phyloP scores from a whole-genome alignment of 1,139 yeast genomes.

The Hansenula lynferdii region DNA sequence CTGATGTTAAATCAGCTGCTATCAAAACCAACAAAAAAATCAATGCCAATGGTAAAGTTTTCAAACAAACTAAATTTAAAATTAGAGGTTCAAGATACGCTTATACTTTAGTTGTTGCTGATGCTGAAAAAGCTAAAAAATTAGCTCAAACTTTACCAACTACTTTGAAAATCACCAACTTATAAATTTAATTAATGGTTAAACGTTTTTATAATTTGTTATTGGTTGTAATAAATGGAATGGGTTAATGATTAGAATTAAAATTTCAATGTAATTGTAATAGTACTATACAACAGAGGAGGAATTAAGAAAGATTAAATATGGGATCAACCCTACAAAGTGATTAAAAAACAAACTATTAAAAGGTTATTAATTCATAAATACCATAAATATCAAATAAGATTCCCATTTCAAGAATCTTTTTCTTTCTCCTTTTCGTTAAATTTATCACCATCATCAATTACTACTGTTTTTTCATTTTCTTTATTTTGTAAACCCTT shows the following conservation, averaged over 20 bases:
- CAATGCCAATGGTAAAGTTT: slow-evolving; percentile 78
- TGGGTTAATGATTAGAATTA: slow-evolving; percentile 1
- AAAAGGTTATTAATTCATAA: background rate
- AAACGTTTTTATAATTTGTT: background rate
- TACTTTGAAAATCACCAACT: slow-evolving; percentile 72
- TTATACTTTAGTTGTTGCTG: slow-evolving; percentile 95
- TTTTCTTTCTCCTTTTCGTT: background rate
- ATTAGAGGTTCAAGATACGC: slow-evolving; percentile 94
- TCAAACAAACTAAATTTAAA: slow-evolving; percentile 98
- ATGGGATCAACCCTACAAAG: background rate
- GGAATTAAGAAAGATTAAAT: background rate
- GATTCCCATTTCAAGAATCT: background rate
- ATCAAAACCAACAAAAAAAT: slow-evolving; percentile 87
- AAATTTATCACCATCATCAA: background rate
- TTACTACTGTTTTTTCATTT: background rate
- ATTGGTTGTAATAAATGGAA: slow-evolving; percentile 1
- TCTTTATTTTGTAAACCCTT: background rate
- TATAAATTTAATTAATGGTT: slow-evolving; percentile 34
- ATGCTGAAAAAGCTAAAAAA: slow-evolving; percentile 97
- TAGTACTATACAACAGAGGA: background rate
- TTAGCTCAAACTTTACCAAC: slow-evolving; percentile 98
- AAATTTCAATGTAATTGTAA: background rate
- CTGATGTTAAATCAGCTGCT: slow-evolving; percentile 91
- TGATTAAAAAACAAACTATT: background rate
- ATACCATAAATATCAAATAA: background rate